phyloP scores from a whole-genome alignment of 345 rosid species.

The Isatis tinctoria region DNA sequence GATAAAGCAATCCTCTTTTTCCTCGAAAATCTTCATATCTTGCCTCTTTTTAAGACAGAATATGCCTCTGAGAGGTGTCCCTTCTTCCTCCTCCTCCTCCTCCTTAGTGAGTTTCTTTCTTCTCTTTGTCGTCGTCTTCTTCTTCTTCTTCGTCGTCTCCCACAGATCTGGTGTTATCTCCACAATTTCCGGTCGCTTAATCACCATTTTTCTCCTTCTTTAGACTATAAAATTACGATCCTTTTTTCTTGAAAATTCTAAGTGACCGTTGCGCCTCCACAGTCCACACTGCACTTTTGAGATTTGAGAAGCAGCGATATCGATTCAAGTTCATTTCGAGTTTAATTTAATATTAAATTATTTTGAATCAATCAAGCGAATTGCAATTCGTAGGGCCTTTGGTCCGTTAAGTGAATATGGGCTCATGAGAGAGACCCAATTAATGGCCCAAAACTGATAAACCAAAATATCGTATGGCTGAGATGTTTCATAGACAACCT shows the following conservation, averaged over 20 bases:
- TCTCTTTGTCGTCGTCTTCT: not conserved
- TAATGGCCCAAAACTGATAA: not conserved
- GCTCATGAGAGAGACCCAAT: not conserved
- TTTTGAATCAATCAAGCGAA: not conserved
- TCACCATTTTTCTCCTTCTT: not conserved
- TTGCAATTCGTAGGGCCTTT: not conserved
- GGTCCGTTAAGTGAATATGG: not conserved
- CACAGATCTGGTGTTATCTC: conserved; percentile 2
- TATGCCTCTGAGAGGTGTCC: conserved; percentile 35
- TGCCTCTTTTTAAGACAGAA: conserved; percentile 36
- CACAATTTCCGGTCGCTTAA: not conserved
- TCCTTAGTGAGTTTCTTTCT: not conserved
- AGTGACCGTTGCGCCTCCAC: conserved; percentile 8
- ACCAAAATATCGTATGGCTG: not conserved
- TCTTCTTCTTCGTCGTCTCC: not conserved
- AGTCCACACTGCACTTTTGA: not conserved
- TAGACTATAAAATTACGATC: not conserved
- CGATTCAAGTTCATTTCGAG: not conserved
- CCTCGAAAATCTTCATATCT: conserved; percentile 41
- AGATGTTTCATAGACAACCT: not conserved
- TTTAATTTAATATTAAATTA: not conserved
- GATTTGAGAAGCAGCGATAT: not conserved
- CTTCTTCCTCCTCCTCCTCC: conserved; percentile 11
- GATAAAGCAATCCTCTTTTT: conserved; percentile 57
- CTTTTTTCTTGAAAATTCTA: not conserved